Conservation (phyloP, 2,329 filamentous ascomycete species). For the Calcarisporium arbuscula region DNA sequence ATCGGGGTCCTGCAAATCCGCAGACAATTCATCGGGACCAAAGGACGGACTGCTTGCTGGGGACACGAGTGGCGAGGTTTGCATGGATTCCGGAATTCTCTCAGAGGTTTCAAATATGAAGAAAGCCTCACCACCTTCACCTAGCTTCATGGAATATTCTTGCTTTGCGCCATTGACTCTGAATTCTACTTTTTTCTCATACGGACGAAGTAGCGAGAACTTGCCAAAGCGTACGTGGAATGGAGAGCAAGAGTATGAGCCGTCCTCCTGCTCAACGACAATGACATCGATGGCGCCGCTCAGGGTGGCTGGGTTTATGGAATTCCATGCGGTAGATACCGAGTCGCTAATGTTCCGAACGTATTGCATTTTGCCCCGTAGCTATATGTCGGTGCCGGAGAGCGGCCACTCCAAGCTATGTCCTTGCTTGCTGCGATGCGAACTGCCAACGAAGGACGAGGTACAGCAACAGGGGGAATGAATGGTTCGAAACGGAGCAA, state of each 20-base stretch:
- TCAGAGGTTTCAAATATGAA: conserved; percentile 97
- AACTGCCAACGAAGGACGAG: too few species aligned
- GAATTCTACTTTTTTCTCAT: conserved; percentile 99
- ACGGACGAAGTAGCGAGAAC: conserved; percentile 89
- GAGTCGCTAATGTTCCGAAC: conserved; percentile 91
- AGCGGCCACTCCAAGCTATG: too few species aligned
- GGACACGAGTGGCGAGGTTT: conserved; percentile 90
- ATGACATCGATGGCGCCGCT: conserved; percentile 99
- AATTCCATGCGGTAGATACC: conserved; percentile 98
- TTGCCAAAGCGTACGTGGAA: conserved; percentile 99
- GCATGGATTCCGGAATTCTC: conserved; percentile 83
- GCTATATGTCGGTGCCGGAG: too few species aligned
- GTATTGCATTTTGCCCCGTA: conserved; percentile 89
- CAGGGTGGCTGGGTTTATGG: conserved; percentile 94
- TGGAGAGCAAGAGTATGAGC: conserved; percentile 80
- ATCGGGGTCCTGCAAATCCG: conserved; percentile 59
- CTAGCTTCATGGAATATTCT: conserved; percentile 95
- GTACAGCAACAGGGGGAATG: too few species aligned
- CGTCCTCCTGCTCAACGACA: conserved; percentile 94
- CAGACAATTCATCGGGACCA: conserved; percentile 24
- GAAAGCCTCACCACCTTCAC: conserved; percentile 95
- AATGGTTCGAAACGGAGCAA: too few species aligned
- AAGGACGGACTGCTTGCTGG: conserved; percentile 80
- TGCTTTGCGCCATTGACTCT: conserved; percentile 88
- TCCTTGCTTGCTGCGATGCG: too few species aligned